Conservation (phyloP, 139 green algal species). For the Chlorella vulgaris region DNA sequence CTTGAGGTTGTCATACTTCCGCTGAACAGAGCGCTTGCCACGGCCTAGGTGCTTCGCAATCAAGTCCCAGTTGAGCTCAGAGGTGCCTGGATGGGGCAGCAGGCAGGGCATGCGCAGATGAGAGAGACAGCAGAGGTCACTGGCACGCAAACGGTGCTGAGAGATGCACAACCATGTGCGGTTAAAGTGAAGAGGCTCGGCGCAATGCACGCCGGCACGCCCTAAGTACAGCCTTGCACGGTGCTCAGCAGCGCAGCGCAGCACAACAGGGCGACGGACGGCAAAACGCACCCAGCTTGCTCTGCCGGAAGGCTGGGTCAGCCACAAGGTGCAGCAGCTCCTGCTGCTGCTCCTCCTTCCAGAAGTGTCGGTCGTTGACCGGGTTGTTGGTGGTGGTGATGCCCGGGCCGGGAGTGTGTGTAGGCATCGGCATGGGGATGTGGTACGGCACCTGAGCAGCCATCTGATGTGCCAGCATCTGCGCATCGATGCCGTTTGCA, state of each 20-base stretch:
- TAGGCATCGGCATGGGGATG: conserved; percentile 11
- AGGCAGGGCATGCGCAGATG: background rate
- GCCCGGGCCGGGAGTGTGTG: background rate
- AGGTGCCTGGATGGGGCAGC: conserved; percentile 1
- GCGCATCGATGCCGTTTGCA: background rate
- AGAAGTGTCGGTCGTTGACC: conserved; percentile 45
- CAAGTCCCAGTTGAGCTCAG: conserved; percentile 46
- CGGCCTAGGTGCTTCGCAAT: conserved; percentile 50
- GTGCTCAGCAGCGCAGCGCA: no score
- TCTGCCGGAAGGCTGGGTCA: conserved; percentile 25
- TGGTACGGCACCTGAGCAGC: background rate
- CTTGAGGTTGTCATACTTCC: conserved; percentile 57
- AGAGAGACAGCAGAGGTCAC: background rate
- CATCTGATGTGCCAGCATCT: background rate
- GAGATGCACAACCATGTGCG: no score
- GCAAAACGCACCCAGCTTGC: conserved; percentile 30
- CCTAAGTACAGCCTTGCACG: no score
- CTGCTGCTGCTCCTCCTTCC: conserved; percentile 45
- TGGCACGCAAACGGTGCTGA: no score
- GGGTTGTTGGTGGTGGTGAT: conserved; percentile 8
- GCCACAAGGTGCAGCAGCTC: conserved; percentile 42
- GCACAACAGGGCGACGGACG: no score
- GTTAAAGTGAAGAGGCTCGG: no score
- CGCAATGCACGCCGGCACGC: no score
- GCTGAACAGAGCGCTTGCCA: conserved; percentile 45